phyloP scores from a whole-genome alignment of 2,329 filamentous ascomycete genomes.

The Cordyceps farinosa region DNA sequence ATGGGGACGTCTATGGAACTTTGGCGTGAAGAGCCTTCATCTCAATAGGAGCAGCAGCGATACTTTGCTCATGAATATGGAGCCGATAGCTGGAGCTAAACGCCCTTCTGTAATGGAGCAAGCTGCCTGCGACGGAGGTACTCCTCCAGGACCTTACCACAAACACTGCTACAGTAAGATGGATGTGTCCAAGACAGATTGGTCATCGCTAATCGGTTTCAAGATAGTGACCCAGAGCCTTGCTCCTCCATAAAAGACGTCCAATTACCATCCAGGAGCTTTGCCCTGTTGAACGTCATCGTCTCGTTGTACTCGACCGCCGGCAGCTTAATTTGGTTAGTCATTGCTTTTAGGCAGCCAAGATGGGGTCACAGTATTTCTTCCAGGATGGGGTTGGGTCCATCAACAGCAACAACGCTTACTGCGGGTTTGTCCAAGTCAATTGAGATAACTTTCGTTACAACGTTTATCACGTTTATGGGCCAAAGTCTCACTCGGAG shows the following conservation, averaged over 20 bases:
- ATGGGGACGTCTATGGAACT: not conserved
- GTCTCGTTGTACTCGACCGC: conserved; percentile 61
- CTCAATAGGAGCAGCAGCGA: not conserved
- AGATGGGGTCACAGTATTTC: conserved; percentile 58
- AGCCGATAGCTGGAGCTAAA: not conserved
- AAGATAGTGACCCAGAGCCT: conserved; percentile 29
- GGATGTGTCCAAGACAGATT: no score
- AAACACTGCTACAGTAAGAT: not conserved
- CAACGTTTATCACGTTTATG: conserved; percentile 69
- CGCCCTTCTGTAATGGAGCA: not conserved
- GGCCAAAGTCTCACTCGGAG: conserved; percentile 72
- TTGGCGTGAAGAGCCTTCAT: not conserved
- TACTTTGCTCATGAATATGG: not conserved
- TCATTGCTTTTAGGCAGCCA: conserved; percentile 58
- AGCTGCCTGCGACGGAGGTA: not conserved
- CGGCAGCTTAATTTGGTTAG: conserved; percentile 63
- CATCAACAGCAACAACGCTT: conserved; percentile 63
- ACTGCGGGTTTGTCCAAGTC: conserved; percentile 70
- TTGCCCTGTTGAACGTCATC: conserved; percentile 42
- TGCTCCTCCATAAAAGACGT: conserved; percentile 34
- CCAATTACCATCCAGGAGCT: conserved; percentile 29
- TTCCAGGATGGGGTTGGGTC: conserved; percentile 49
- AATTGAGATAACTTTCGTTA: conserved; percentile 75
- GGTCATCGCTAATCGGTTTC: not conserved
- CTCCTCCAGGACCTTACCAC: not conserved